phyloP scores from a whole-genome alignment of 177 flowering plant genomes.

The Tripterygium wilfordii region DNA sequence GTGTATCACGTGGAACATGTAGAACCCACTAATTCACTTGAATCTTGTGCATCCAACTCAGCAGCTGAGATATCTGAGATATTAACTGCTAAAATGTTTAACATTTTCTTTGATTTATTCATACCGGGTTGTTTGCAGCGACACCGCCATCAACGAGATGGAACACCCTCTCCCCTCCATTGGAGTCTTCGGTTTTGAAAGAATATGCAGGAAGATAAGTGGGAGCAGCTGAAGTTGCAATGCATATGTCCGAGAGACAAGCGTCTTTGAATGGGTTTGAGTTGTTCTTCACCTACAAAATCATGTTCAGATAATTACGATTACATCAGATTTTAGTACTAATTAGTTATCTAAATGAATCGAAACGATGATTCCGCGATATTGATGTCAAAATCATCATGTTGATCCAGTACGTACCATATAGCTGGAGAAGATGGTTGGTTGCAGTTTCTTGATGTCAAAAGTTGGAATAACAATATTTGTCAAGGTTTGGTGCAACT shows the following conservation, averaged over 20 bases:
- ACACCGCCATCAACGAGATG: slow-evolving; percentile 49
- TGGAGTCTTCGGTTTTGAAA: slow-evolving; percentile 18
- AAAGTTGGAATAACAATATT: slow-evolving; percentile 31
- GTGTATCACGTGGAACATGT: too few species aligned
- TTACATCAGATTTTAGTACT: too few species aligned
- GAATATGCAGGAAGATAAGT: slow-evolving; percentile 37
- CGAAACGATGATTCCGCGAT: too few species aligned
- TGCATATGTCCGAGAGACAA: slow-evolving; percentile 36
- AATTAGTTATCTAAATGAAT: not conserved
- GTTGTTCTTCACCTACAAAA: slow-evolving; percentile 20
- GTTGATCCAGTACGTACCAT: too few species aligned
- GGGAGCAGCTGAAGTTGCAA: slow-evolving; percentile 54
- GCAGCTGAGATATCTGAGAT: not conserved
- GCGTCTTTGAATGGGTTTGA: slow-evolving; percentile 24
- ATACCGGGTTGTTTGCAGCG: slow-evolving; percentile 48
- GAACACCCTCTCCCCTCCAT: slow-evolving; percentile 18
- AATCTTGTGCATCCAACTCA: too few species aligned
- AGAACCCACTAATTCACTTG: too few species aligned
- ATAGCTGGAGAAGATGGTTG: slow-evolving; percentile 25
- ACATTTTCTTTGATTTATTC: not conserved
- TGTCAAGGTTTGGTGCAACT: slow-evolving; percentile 19
- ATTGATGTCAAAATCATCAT: too few species aligned
- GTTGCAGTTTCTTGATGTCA: slow-evolving; percentile 25
- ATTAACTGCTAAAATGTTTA: not conserved
- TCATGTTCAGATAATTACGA: too few species aligned